Evolutionary conservation across 2,329 filamentous ascomycete genomes (phyloP), one percentile per base, ranked within the genome.

Genomic region (Samsoniella hepiali): DNA sequence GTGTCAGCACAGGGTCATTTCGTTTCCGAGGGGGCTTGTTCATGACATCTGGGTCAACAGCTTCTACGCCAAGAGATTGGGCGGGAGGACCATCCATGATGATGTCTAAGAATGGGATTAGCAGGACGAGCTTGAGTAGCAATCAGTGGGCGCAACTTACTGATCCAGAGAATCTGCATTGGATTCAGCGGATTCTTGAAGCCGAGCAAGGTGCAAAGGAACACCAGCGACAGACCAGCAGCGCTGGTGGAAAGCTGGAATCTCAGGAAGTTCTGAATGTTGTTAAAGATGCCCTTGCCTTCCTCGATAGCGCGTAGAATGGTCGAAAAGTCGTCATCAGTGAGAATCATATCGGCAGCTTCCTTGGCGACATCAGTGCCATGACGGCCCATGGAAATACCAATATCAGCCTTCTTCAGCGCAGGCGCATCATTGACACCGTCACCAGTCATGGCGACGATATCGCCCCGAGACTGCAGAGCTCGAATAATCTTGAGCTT

Each of bases 161-260:
- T 99, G 72, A 99, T 99, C 95, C 95, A 99, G 49, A 99, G 84
- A 79, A 99, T 99, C 79, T 99, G 95, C 95, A 99, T 99, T 57
- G 95, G 93, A 74, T 99, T 99, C 65, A 99, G 82, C 53, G 95
- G 96, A 73, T 95, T 97, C 77, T 92, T 93, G 79, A 96, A 95
- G 45, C 95, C 95, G 66, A 97, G 84, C 69, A 91, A 90, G 36
- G 93, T 97, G 81, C 93, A 97, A 71, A 99, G 77, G 68, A 99
- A 86, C 22, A 99, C 95, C 61, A 99, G 82, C 64, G 91, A 92
- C 68, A 99, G 81, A 65, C 95, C 93, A 62, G 96, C 95, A 27
- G 96, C 95, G 74, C 93, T 97, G 55, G 95, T 99, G 76, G 93
- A 97, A 64, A 99, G 85, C 79, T 99, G 96, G 78, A 99, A 99